Base-by-base conservation (phyloP, 805 yeast genomes). In the Pichia kluyveri region DNA sequence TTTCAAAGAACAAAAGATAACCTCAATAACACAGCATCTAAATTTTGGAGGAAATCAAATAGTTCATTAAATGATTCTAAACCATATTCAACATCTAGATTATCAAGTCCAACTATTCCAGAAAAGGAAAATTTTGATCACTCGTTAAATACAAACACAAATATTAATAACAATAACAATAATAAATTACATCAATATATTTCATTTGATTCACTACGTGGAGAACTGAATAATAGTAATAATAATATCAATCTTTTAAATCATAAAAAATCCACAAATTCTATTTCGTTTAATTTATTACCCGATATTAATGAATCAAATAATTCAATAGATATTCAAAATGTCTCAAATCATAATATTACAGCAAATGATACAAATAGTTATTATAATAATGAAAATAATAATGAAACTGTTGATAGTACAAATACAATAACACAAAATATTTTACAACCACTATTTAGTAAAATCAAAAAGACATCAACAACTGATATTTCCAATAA, bases 121-220 rank as follows among this genome's bases (percentile, higher is more conserved):
- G 37, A 34, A 34, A 34, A 15, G 17, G 37, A 34, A 14, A 15
- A 4, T 12, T 34, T 34, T 15, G 37, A 34, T 14, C n/a, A 34
- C 4, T 27, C 32, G 15, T 27, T 26, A 40, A 40, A n/a, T 8
- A 40, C 23, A 17, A 28, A 19, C 18, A 30, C 17, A 17, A 12
- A 40, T 30, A 31, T 30, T 37, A 28, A 53, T 19, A 61, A 59
- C 10, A 9, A 18, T 30, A 12, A 40, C n/a, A 31, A 40, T 37
- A 28, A 53, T 19, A 61, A 59, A 8, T 41, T 48, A 17, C 51
- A 60, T 2, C 66, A 63, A 38, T 71, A 70, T 50, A 59, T 69
- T 14, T 71, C 75, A 1, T 71, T 71, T 56, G 71, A 68, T 8
- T 68, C 73, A 0, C 62, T 72, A 8, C 59, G 58, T 26, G 66